Evolutionary conservation across 2,329 filamentous ascomycete genomes (phyloP).

Genomic region (Furcasterigmium sp.): DNA sequence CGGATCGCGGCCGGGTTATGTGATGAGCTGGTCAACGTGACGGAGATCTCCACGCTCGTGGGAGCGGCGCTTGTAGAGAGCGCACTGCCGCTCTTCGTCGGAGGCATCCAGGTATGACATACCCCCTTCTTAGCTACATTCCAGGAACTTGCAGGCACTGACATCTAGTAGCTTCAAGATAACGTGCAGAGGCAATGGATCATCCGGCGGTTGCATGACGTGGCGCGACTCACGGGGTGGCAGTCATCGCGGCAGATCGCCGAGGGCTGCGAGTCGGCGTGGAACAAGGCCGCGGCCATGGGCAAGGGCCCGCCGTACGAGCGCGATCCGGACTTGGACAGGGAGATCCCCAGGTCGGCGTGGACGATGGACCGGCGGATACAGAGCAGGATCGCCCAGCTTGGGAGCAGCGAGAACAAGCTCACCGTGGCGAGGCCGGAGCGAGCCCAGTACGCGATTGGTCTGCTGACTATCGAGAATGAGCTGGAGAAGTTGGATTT

Average conservation of each 20-base stretch:
- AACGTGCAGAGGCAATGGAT: conserved; percentile 71
- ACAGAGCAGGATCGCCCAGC: conserved; percentile 44
- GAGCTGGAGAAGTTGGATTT: conserved; percentile 63
- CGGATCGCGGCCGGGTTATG: conserved; percentile 71
- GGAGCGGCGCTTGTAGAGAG: conserved; percentile 80
- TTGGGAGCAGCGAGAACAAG: conserved; percentile 30
- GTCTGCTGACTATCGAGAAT: conserved; percentile 70
- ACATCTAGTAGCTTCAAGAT: conserved; percentile 55
- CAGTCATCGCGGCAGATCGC: conserved; percentile 78
- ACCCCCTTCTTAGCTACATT: background rate
- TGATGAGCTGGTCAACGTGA: conserved; percentile 44
- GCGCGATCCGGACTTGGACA: conserved; percentile 34
- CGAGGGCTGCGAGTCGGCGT: conserved; percentile 76
- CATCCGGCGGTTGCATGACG: conserved; percentile 66
- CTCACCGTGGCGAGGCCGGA: conserved; percentile 56
- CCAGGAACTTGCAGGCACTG: background rate
- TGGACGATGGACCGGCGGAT: conserved; percentile 47
- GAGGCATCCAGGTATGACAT: conserved; percentile 61
- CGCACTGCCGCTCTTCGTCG: conserved; percentile 79
- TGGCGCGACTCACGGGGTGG: conserved; percentile 81
- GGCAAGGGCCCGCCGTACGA: conserved; percentile 73
- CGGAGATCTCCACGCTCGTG: conserved; percentile 67
- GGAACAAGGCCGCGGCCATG: conserved; percentile 69
- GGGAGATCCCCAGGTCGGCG: conserved; percentile 30
- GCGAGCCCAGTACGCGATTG: conserved; percentile 70